Base-by-base conservation (phyloP, 176 grass and related monocot genomes). In the Metroxylon sagu region DNA sequence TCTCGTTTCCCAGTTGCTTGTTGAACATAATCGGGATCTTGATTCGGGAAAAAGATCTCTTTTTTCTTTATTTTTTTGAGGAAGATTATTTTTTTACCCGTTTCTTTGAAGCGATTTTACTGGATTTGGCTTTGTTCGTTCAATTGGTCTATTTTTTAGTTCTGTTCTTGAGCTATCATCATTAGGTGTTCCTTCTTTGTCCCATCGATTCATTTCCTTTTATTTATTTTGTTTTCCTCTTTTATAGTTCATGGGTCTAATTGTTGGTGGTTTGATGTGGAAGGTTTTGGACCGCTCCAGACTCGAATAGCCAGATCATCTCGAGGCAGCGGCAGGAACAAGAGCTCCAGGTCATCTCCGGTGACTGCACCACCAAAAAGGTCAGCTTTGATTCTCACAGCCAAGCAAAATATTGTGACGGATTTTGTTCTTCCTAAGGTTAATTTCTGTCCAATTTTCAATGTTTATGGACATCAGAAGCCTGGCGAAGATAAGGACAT, bases 401-500 rank as follows among this genome's bases (percentile, higher is more conserved):
- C 35, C 35, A 43, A 12, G 35, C 3, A 43, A 43, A 43, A 43
- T 43, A 43, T 43, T 43, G 7, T 43, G 35, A 14, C 35, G 12
- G 35, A 43, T 12, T 43, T 43, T 12, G 35, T 43, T 43, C 35
- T 43, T 12, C 10, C 35, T 14, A 43, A 43, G 35, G 17, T 56
- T 65, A 31, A 59, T 17, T 1, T 17, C 16, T 51, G 14, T 79
- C 54, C 30, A 3, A 55, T 58, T 68, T 1, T 54, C 16, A 54
- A 16, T 56, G 16, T 50, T 25, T 48, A 14, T 66, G 64, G 16
- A 29, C 70, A 62, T 83, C 81, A 91, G 93, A 97, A 91, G 85
- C 93, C 77, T 64, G 57, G 74, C 15, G 50, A 83, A 48, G 87
- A 88, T 3, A 83, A 67, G 70, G 84, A 85, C 51, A 78, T 97